phyloP scores from a whole-genome alignment of 2,329 filamentous ascomycete genomes.

The Neonectria punicea region DNA sequence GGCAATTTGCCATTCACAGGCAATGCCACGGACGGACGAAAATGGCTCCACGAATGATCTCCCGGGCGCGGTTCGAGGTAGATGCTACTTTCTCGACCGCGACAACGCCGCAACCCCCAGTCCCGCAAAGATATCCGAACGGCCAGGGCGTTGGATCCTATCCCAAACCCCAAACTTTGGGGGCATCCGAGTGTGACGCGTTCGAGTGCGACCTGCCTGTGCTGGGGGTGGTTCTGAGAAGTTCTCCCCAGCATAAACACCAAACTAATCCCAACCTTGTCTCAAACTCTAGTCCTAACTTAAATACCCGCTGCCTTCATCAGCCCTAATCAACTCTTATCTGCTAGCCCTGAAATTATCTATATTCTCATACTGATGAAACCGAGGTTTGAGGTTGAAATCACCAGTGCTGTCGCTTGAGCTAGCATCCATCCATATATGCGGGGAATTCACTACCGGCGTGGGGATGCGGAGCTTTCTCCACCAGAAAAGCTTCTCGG shows the following conservation, averaged over 20 bases:
- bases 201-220: not conserved
- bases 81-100: constrained; percentile 14
- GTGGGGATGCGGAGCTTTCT: constrained; percentile 37
- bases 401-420: not conserved
- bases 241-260: not conserved
- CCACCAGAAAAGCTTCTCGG: constrained; percentile 32
- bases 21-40: constrained; percentile 25
- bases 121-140: constrained; percentile 24
- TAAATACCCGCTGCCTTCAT: no score
- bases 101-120: constrained; percentile 8
- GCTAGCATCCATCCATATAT: constrained; percentile 22
- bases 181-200: constrained; percentile 6
- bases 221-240: not conserved
- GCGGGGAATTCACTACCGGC: constrained; percentile 35
- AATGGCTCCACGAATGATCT: constrained; percentile 38
- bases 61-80: constrained; percentile 12
- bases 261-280: not conserved
- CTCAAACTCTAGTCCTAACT: not conserved
- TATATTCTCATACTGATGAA: not conserved
- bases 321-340: constrained; percentile 10
- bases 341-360: not conserved
- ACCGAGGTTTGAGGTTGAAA: not conserved
- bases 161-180: constrained; percentile 24
- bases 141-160: not conserved
- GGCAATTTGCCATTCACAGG: constrained; percentile 12